These are phyloP conservation scores for Ulmus americana DNA, from an alignment of 331 rosid genomes.

Conservation along the genomic window DNA sequence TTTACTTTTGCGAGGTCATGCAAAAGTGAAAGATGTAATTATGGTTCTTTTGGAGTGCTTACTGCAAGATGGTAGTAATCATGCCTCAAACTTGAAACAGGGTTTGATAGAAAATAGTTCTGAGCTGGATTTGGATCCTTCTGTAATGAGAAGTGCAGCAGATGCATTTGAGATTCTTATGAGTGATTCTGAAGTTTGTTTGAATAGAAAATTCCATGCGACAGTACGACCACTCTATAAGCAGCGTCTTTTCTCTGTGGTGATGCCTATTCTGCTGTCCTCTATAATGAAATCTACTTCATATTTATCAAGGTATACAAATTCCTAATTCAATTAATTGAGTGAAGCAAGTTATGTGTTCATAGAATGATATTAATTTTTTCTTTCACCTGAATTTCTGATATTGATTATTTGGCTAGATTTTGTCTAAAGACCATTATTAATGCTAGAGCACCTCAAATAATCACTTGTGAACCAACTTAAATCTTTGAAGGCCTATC, in stretches of 20 bases:
- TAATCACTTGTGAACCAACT: not conserved
- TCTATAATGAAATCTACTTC: slow-evolving; percentile 50
- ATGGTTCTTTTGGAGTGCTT: slow-evolving; percentile 65
- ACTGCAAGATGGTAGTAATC: slow-evolving; percentile 29
- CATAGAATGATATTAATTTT: no score
- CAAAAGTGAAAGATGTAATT: slow-evolving; percentile 64
- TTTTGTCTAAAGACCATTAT: no score
- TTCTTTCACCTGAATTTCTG: no score
- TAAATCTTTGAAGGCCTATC: slow-evolving; percentile 2
- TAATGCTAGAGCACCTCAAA: not conserved
- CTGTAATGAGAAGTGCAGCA: slow-evolving; percentile 57
- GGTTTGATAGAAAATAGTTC: slow-evolving; percentile 29
- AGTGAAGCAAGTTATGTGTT: no score
- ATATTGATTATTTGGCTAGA: no score
- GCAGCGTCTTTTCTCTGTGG: slow-evolving; percentile 78
- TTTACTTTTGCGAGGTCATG: slow-evolving; percentile 77
- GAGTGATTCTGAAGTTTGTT: slow-evolving; percentile 84
- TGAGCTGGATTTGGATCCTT: slow-evolving; percentile 37
- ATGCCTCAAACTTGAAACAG: slow-evolving; percentile 31
- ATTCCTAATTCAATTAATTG: not conserved
- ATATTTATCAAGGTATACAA: slow-evolving; percentile 54
- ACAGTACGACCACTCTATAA: slow-evolving; percentile 74
- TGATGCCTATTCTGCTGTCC: slow-evolving; percentile 70
- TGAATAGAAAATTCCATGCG: slow-evolving; percentile 65
- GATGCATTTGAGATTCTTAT: slow-evolving; percentile 85